Percentiles rank a stretch among this genome's conserved stretches.
These are phyloP conservation scores for Colletotrichum sp. DNA, from an alignment of 2,329 filamentous ascomycete species.

Conservation along the genomic window DNA sequence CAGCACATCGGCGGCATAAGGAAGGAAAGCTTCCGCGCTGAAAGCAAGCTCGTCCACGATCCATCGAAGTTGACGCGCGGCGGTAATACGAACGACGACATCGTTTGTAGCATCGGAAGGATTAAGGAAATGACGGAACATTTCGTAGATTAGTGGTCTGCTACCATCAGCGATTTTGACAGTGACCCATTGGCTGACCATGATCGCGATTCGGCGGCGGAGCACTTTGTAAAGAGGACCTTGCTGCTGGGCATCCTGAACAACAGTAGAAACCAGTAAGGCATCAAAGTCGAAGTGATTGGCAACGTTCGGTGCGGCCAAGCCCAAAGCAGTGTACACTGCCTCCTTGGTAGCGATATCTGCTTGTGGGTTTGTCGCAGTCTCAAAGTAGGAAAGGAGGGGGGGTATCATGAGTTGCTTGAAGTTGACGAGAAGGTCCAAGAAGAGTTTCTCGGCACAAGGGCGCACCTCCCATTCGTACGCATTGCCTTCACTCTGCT, in stretches of 20 bases:
- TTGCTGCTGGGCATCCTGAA: slow-evolving; percentile 74
- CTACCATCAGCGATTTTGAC: slow-evolving; percentile 74
- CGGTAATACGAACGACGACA: slow-evolving; percentile 88
- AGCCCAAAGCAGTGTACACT: slow-evolving; percentile 89
- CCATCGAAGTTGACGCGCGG: slow-evolving; percentile 81
- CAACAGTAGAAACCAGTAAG: slow-evolving; percentile 77
- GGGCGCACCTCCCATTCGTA: slow-evolving; percentile 94
- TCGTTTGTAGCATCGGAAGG: slow-evolving; percentile 82
- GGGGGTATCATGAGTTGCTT: slow-evolving; percentile 81
- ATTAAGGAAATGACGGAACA: slow-evolving; percentile 86
- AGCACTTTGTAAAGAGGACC: slow-evolving; percentile 76
- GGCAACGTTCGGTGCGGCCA: slow-evolving; percentile 79
- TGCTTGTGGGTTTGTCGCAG: slow-evolving; percentile 67
- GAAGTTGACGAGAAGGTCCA: slow-evolving; percentile 89
- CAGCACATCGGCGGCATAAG: slow-evolving; percentile 77
- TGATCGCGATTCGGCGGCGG: slow-evolving; percentile 84
- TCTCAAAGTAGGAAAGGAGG: slow-evolving; percentile 81
- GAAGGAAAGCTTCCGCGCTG: slow-evolving; percentile 72
- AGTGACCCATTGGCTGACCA: slow-evolving; percentile 88
- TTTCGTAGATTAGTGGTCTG: slow-evolving; percentile 79
- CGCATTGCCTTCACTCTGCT: slow-evolving; percentile 82
- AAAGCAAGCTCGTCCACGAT: slow-evolving; percentile 89
- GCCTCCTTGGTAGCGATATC: slow-evolving; percentile 90
- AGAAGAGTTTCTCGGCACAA: slow-evolving; percentile 91
- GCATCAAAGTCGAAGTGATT: slow-evolving; percentile 82